Evolutionary conservation across 495 filamentous ascomycete genomes (phyloP).

Genomic region (Penicillium alfredii): DNA sequence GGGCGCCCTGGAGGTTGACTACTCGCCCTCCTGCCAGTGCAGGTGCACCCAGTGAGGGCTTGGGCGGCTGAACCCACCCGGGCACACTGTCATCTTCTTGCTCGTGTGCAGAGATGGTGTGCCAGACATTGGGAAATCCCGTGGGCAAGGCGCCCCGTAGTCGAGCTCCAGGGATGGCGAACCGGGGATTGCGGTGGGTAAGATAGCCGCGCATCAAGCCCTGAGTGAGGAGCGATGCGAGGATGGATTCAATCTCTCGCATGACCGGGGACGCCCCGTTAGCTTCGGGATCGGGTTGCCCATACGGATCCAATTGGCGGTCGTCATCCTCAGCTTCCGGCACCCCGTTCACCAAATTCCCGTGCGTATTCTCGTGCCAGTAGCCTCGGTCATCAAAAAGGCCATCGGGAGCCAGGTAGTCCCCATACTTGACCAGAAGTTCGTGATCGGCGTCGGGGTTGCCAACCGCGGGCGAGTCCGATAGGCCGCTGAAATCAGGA

Average conservation of each 20-base stretch:
- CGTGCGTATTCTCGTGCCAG: constrained; percentile 22
- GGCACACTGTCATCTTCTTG: constrained; percentile 41
- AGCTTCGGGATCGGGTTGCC: constrained; percentile 6
- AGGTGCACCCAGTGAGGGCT: constrained; percentile 8
- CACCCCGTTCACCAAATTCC: constrained; percentile 31
- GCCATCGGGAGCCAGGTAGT: constrained; percentile 33
- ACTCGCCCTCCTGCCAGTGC: constrained; percentile 37
- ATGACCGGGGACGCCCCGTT: constrained; percentile 46
- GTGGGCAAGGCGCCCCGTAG: constrained; percentile 53
- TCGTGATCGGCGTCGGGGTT: constrained; percentile 11
- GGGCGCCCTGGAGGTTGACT: constrained; percentile 47
- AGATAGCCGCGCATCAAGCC: constrained; percentile 84
- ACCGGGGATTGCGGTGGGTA: constrained; percentile 64
- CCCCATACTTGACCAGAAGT: constrained; percentile 27
- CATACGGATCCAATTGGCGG: constrained; percentile 39
- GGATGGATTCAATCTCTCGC: constrained; percentile 68
- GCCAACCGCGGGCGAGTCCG: constrained; percentile 3
- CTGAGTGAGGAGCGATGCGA: constrained; percentile 72
- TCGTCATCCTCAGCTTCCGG: constrained; percentile 42
- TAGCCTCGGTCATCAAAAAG: constrained; percentile 34
- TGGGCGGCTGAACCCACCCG: constrained; percentile 50
- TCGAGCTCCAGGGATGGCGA: constrained; percentile 78
- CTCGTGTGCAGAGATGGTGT: constrained; percentile 44
- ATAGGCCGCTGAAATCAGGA: constrained; percentile 27
- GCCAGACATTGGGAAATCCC: constrained; percentile 58